Base-by-base conservation (phyloP, 2,329 filamentous ascomycete species). In the Apiospora pterosperma region DNA sequence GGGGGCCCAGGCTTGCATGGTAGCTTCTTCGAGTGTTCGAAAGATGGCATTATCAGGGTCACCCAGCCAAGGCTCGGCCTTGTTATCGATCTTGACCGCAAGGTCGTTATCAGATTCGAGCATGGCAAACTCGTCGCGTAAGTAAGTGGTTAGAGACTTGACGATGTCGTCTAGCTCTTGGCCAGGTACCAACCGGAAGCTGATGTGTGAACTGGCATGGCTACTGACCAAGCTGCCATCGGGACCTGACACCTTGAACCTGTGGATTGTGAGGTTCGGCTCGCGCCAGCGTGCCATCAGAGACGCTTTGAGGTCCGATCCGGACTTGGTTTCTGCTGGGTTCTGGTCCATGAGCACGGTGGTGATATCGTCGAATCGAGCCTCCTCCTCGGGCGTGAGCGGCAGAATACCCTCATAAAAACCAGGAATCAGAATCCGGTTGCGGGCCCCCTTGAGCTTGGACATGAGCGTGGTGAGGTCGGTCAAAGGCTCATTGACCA, bases 201-300 rank as follows among this genome's bases (percentile, higher is more conserved):
- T 97, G 38, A 99, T 87, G 14, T 93, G 90, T 5, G 94, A 93
- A 72, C 91, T 95, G 10, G 95, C 96, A 70, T 93, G 89, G 67
- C 92, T 90, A 48, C 95, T 96, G 66, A 99, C 97, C 34, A 98
- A 88, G 59, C 93, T 96, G 1, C 93, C 92, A 70, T 96, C 96
- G 0, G 93, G 93, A 0, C 95, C 95, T 0, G 94, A 97, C 0
- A 95, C 93, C 72, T 96, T 93, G 76, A 98, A 93, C 8, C 92
- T 87, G 78, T 99, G 96, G 52, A 98, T 92, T 0, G 96, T 98
- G 62, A 99, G 82, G 61, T 96, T 97, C 0, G 96, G 93, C 73
- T 98, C 94, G 25, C 96, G 89, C 96, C 96, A 99, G 64, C 94
- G 87, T 12, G 94, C 92, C 91, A 97, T 97, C 6, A 99, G 84